Percentiles rank a stretch among this genome's conserved stretches.
phyloP scores from a whole-genome alignment of 2,329 filamentous ascomycete species.

The Rutstroemia sp. region DNA sequence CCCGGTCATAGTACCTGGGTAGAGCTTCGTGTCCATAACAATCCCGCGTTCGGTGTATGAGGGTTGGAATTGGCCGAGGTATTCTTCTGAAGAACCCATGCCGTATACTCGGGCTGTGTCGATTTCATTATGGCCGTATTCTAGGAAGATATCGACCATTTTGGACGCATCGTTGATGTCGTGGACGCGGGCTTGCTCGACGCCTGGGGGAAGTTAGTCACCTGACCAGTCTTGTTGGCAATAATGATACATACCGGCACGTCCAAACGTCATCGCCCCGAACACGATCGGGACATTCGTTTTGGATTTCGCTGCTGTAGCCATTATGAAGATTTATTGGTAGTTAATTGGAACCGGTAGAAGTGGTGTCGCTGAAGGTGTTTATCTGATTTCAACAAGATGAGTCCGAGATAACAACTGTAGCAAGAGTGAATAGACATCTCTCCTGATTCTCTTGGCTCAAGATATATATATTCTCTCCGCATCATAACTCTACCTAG shows the following conservation, averaged over 20 bases:
- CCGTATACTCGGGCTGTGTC: slow-evolving; percentile 63
- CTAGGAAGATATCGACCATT: slow-evolving; percentile 57
- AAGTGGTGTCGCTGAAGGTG: no score
- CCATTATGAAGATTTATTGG: background rate
- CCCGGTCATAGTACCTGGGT: slow-evolving; percentile 9
- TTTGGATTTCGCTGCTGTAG: background rate
- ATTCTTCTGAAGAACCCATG: slow-evolving; percentile 56
- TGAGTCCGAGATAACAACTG: no score
- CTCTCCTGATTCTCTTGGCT: no score
- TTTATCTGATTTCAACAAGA: no score
- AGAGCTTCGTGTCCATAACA: slow-evolving; percentile 52
- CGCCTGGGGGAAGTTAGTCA: slow-evolving; percentile 12
- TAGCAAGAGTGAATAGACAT: no score
- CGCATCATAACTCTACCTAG: no score
- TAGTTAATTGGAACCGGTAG: no score
- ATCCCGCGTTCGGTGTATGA: slow-evolving; percentile 56
- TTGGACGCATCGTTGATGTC: slow-evolving; percentile 45
- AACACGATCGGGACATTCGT: slow-evolving; percentile 13
- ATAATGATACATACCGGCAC: background rate
- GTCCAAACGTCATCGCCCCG: slow-evolving; percentile 22
- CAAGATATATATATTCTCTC: no score
- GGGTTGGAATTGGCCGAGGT: slow-evolving; percentile 43
- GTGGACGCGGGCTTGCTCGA: slow-evolving; percentile 25
- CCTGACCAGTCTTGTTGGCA: background rate
- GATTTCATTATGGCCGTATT: slow-evolving; percentile 59